A percentile compares a stretch with the other conserved stretches of the same genome.
Evolutionary conservation across 768 basidiomycete genomes (phyloP).

Genomic region (Kwoniella sp.): DNA sequence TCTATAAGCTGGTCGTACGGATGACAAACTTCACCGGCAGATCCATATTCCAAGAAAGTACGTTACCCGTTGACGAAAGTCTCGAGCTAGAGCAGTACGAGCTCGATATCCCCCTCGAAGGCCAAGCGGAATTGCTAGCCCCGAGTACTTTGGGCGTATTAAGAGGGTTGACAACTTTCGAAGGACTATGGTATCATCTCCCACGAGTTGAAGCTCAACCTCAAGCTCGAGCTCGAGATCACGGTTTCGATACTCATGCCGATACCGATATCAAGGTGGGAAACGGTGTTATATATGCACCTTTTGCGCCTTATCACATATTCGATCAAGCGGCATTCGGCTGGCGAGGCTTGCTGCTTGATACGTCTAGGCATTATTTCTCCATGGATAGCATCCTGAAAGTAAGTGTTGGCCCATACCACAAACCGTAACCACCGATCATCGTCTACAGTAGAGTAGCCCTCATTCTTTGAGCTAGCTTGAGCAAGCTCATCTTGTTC

Average conservation of each 20-base stretch:
- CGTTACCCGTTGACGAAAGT: conserved; percentile 60
- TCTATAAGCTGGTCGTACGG: neutral
- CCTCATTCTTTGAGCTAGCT: no score
- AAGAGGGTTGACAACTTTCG: conserved; percentile 75
- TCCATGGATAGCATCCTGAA: conserved; percentile 13
- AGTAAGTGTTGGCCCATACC: conserved; percentile 17
- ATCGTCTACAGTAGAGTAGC: no score
- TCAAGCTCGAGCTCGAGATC: neutral
- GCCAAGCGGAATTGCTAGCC: conserved; percentile 60
- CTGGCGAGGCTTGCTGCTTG: conserved; percentile 71
- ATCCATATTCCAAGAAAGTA: conserved; percentile 63
- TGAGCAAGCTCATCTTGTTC: no score
- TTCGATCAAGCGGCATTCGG: conserved; percentile 70
- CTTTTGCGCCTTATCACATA: conserved; percentile 57
- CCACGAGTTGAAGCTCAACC: conserved; percentile 1
- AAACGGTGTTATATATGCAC: conserved; percentile 16
- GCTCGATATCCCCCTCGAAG: conserved; percentile 63
- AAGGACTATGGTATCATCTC: conserved; percentile 65
- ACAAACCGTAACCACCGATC: no score
- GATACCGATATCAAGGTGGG: no score
- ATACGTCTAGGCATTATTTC: conserved; percentile 75
- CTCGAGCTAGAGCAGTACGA: conserved; percentile 63
- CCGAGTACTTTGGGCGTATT: conserved; percentile 68
- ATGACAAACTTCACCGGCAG: neutral
- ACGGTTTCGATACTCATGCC: neutral